Percentiles rank a stretch among this genome's conserved stretches.
phyloP scores from a whole-genome alignment of 208 protist species.

The Giardia muris region DNA sequence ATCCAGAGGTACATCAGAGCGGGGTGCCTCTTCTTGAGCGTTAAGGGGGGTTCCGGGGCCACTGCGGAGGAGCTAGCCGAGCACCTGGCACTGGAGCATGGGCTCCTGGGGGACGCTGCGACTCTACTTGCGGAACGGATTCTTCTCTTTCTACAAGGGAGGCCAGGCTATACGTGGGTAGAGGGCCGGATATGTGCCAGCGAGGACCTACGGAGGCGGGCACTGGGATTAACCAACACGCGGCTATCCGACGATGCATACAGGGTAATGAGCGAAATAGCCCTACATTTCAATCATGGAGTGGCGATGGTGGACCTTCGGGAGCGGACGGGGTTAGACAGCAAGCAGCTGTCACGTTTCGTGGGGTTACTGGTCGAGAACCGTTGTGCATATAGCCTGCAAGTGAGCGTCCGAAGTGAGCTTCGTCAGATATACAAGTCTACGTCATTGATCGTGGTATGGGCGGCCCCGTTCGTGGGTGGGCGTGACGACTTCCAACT shows the following conservation, averaged over 20 bases:
- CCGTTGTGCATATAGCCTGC: not conserved
- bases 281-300: not conserved
- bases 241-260: not conserved
- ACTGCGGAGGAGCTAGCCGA: not conserved
- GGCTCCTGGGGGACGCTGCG: not conserved
- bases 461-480: not conserved
- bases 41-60: not conserved
- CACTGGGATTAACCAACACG: not conserved
- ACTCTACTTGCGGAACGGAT: not conserved
- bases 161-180: not conserved
- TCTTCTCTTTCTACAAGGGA: not conserved
- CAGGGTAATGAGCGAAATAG: not conserved
- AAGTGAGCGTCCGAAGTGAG: not conserved
- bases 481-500: too few species aligned
- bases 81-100: not conserved
- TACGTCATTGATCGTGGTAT: not conserved
- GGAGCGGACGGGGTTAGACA: not conserved
- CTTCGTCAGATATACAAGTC: not conserved
- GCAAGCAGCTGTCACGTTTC: not conserved
- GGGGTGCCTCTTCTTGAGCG: not conserved
- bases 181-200: not conserved
- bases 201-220: not conserved
- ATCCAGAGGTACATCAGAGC: not conserved
- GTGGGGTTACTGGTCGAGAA: not conserved
- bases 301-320: not conserved